These are phyloP conservation scores for Nicotiana sylvestris DNA, from an alignment of 257 asterid species.

Conservation along the genomic window DNA sequence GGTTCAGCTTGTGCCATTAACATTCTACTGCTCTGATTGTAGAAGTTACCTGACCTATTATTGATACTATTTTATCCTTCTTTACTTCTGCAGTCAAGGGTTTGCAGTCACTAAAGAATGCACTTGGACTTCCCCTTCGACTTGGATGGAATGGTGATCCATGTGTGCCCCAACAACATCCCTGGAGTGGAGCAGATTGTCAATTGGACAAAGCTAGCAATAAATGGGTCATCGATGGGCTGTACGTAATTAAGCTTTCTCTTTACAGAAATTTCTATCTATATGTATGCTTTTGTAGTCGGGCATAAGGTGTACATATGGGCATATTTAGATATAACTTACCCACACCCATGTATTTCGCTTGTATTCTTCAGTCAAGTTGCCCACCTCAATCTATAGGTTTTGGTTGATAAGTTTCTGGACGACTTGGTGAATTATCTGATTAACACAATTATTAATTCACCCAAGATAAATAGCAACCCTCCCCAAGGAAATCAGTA, in stretches of 20 bases:
- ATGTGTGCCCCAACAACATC: conserved; percentile 95
- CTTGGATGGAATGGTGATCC: conserved; percentile 99
- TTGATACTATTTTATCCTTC: not conserved
- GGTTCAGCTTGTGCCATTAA: not conserved
- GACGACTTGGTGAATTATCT: not conserved
- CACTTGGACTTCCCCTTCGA: conserved; percentile 95
- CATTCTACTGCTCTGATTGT: not conserved
- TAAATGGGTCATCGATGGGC: conserved; percentile 89
- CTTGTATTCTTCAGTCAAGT: not conserved
- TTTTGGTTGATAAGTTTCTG: not conserved
- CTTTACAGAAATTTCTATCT: not conserved
- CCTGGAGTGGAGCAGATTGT: conserved; percentile 97
- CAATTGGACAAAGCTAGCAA: conserved; percentile 56
- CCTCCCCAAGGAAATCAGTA: not conserved
- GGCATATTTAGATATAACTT: not conserved
- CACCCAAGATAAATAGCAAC: not conserved
- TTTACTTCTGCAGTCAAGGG: conserved; percentile 52
- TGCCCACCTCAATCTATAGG: not conserved
- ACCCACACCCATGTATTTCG: not conserved
- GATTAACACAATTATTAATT: not conserved
- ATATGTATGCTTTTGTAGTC: not conserved
- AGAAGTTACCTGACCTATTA: not conserved
- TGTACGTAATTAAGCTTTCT: conserved; percentile 58
- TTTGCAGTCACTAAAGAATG: conserved; percentile 61
- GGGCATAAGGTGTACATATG: not conserved